Base-by-base conservation (phyloP, 192 early-diverging fungal genomes). In the Backusella sp. region DNA sequence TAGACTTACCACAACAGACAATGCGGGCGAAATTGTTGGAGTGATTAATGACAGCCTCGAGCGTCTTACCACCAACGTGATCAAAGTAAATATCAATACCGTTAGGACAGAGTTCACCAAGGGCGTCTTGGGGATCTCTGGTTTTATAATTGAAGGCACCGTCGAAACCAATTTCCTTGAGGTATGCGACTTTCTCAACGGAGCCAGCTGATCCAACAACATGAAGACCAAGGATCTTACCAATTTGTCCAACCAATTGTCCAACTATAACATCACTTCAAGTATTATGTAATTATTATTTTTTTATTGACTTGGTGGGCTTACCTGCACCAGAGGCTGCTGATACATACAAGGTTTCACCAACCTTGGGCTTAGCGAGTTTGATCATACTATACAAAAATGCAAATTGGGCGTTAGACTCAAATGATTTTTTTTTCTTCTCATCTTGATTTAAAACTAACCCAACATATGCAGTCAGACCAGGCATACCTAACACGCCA, bases 131-230 rank as follows among this genome's bases (percentile, higher is more conserved):
- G 32, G 77, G 62, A 30, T 83, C 85, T 19, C 83, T 86, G 4
- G 89, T 95, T 79, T 96, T 97, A 91, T 97, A 97, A 86, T 97
- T 97, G 87, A 97, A 93, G 19, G 86, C 96, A 5, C 83, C 91
- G 80, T 97, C 94, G 65, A 94, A 93, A 11, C 91, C 91, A 32
- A 86, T 84, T 5, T 85, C 79, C 70, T 86, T 84, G 28, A 96
- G 85, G 77, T 86, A 89, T n/a, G 81, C 85, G 23, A 92, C 91
- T 79, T 98, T 98, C 0, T 94, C 93, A 76, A 96, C 94, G 4
- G 88, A 86, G 4, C 95, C 94, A 12, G 94, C 93, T 30, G 88
- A 88, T 34, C 94, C 96, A 44, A 98, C 87, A 4, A 98, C 95
- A 32, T 80, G 84, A 71, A 92, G 86, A 1, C 95, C 96, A 52